Evolutionary conservation across 805 yeast genomes (phyloP).

Genomic region (Myxozyma udenii): DNA sequence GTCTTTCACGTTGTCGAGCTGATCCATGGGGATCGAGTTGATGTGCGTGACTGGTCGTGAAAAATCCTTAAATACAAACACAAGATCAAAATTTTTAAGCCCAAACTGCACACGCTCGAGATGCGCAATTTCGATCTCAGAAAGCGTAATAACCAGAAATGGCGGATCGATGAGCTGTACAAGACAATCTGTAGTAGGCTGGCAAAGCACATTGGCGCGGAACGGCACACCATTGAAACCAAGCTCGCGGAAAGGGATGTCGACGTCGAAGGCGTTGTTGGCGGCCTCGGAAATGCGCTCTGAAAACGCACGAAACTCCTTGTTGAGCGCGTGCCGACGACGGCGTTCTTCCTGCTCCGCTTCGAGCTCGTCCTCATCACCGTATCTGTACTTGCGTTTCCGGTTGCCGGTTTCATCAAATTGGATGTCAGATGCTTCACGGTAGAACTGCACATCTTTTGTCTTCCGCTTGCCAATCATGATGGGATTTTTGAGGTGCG

Average conservation of each 20-base stretch:
- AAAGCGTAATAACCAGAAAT: slow-evolving; percentile 83
- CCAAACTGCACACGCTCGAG: slow-evolving; percentile 97
- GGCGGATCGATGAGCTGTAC: slow-evolving; percentile 94
- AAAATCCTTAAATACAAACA: slow-evolving; percentile 93
- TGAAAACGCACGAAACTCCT: slow-evolving; percentile 84
- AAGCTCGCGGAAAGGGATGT: slow-evolving; percentile 89
- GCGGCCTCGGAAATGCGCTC: slow-evolving; percentile 89
- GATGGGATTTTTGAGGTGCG: slow-evolving; percentile 87
- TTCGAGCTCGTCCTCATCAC: slow-evolving; percentile 97
- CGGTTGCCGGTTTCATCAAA: slow-evolving; percentile 97
- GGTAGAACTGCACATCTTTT: slow-evolving; percentile 89
- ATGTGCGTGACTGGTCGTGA: slow-evolving; percentile 82
- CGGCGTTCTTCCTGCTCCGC: slow-evolving; percentile 98
- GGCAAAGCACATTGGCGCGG: slow-evolving; percentile 87
- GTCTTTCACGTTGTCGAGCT: slow-evolving; percentile 85
- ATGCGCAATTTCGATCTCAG: slow-evolving; percentile 91
- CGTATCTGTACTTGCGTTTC: slow-evolving; percentile 79
- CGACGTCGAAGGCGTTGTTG: slow-evolving; percentile 78
- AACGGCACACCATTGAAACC: slow-evolving; percentile 98
- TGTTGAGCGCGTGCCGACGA: slow-evolving; percentile 83
- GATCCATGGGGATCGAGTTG: slow-evolving; percentile 90
- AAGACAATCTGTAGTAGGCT: slow-evolving; percentile 96
- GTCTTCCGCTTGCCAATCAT: slow-evolving; percentile 96
- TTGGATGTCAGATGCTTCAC: slow-evolving; percentile 94
- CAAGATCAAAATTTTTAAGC: slow-evolving; percentile 90